Conservation (phyloP, 2,329 filamentous ascomycete species). For the Capronia americana region DNA sequence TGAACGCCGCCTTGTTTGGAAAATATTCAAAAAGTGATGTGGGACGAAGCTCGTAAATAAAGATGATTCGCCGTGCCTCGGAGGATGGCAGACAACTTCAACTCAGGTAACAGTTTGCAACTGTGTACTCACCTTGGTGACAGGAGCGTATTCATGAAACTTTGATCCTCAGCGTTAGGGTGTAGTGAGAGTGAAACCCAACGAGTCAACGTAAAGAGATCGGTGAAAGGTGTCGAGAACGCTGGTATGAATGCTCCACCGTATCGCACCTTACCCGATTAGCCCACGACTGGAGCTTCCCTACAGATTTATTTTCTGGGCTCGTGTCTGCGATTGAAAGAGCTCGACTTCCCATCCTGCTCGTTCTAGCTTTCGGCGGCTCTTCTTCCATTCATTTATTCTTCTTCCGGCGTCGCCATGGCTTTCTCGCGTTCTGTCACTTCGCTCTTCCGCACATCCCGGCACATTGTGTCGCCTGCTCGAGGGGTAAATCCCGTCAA, state of each 20-base stretch:
- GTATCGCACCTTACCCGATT: conserved; percentile 11
- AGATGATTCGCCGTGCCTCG: not conserved
- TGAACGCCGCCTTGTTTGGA: not conserved
- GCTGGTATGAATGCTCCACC: conserved; percentile 7
- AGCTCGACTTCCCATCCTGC: conserved; percentile 6
- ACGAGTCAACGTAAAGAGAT: not conserved
- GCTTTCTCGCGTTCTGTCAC: conserved; percentile 78
- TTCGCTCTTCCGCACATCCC: conserved; percentile 82
- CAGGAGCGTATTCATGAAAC: not conserved
- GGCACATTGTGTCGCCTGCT: conserved; percentile 72
- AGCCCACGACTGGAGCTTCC: conserved; percentile 1
- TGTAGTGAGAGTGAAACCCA: not conserved
- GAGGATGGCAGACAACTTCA: not conserved
- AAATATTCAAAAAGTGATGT: not conserved
- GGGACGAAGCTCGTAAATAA: not conserved
- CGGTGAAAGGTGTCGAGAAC: not conserved
- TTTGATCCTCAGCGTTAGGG: not conserved
- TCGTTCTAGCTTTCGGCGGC: conserved; percentile 25
- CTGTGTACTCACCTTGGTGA: not conserved
- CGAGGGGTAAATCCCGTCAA: conserved; percentile 78
- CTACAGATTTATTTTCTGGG: conserved; percentile 24
- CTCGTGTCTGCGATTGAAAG: conserved; percentile 8
- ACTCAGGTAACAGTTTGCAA: not conserved
- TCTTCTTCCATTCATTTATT: conserved; percentile 28
- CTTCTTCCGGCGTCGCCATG: conserved; percentile 64